These are phyloP conservation scores for Hanseniaspora gamundiae DNA, from an alignment of 1,139 yeast genomes.

Conservation along the genomic window DNA sequence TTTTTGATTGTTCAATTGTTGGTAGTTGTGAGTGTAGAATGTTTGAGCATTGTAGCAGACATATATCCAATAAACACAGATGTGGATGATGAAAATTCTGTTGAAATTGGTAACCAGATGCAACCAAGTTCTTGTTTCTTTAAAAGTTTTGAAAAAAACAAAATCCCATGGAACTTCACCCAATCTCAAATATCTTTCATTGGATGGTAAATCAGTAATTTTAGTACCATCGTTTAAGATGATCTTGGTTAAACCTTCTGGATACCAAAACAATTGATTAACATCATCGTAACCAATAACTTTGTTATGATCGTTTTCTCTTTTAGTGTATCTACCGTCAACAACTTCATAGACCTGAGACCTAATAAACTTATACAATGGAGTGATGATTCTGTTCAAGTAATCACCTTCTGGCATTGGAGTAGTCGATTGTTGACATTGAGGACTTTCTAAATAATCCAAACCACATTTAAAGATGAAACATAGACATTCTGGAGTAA, in stretches of 20 bases:
- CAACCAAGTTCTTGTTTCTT: constrained; percentile 96
- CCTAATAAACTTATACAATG: constrained; percentile 80
- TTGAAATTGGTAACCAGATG: constrained; percentile 90
- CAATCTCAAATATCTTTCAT: constrained; percentile 77
- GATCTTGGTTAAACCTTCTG: constrained; percentile 94
- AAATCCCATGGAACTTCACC: constrained; percentile 90
- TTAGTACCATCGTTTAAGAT: constrained; percentile 84
- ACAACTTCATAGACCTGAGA: constrained; percentile 90
- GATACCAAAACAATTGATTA: constrained; percentile 98
- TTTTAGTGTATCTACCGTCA: constrained; percentile 92
- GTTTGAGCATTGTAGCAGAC: constrained; percentile 88
- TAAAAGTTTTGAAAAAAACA: constrained; percentile 92
- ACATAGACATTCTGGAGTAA: constrained; percentile 86
- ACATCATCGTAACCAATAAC: constrained; percentile 97
- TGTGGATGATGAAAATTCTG: constrained; percentile 95
- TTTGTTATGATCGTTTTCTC: constrained; percentile 92
- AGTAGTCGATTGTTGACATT: constrained; percentile 80
- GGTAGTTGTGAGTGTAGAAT: constrained; percentile 74
- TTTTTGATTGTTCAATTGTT: constrained; percentile 69
- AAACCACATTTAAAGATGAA: constrained; percentile 87
- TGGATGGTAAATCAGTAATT: constrained; percentile 78
- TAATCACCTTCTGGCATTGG: constrained; percentile 95
- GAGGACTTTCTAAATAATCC: constrained; percentile 78
- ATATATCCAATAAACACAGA: constrained; percentile 87
- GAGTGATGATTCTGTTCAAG: constrained; percentile 84